Base-by-base conservation (phyloP, 2,329 filamentous ascomycete genomes). In the Colletotrichum lindemuthianum region DNA sequence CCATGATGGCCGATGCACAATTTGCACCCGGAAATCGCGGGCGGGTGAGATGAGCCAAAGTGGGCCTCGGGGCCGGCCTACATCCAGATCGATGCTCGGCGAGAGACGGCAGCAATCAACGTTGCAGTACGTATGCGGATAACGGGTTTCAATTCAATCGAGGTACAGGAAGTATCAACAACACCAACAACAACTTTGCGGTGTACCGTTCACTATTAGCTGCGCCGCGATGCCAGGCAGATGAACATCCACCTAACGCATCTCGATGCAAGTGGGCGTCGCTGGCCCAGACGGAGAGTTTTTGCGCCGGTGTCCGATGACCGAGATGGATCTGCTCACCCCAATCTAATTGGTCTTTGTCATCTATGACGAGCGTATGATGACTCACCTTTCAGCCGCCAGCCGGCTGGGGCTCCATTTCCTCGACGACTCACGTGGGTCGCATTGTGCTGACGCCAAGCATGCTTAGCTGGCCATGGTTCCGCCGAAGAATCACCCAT, bases 231-330 rank as follows among this genome's bases (percentile, higher is more conserved):
- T 13, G 34, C 37, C 36, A 54, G 37, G 55, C 60, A 64, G 49
- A 57, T 37, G 41, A 40, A 7, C 36, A n/a, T 48, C 34, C 33
- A 15, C 32, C 13, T 57, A 16, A 40, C 44, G 36, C 32, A 32
- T 15, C 24, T 15, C 6, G 8, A 33, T 32, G 32, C 54, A 15
- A 48, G 41, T 58, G 24, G 48, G 40, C 41, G 15, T 33, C 47
- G 39, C 33, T 41, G 44, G 39, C 15, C 13, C 12, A 12, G 55
- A 59, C 72, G 72, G 71, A 69, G 39, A 52, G 68, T 68, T 50
- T 72, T 72, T 70, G 63, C 41, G 57, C 72, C 71, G 72, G 70
- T 65, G 11, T 47, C 72, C 72, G 72, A 72, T 40, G 47, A 55
- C 61, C 61, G 52, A 63, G 43, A 52, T 52, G 54, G 53, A 49